These are phyloP conservation scores for Whalleya microplaca DNA, from an alignment of 2,329 filamentous ascomycete species.

Conservation along the genomic window DNA sequence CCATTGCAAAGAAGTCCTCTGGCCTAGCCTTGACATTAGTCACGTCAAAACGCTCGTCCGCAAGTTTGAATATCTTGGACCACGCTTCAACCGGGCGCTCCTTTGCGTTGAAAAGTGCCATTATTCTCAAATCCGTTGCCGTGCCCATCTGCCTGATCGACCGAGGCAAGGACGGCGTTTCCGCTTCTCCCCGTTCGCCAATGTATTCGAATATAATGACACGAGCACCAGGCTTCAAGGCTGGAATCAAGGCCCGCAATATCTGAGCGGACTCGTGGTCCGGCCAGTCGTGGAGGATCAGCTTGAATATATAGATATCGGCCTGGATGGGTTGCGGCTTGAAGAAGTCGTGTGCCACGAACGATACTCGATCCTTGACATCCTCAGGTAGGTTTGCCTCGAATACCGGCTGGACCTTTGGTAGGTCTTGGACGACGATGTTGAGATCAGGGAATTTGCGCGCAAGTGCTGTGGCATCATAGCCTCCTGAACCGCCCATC, in stretches of 20 bases:
- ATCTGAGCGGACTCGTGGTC: conserved; percentile 48
- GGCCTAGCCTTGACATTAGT: conserved; percentile 41
- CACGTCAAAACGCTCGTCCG: conserved; percentile 51
- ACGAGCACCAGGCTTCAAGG: conserved; percentile 47
- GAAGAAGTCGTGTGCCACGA: conserved; percentile 45
- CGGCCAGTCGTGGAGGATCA: conserved; percentile 61
- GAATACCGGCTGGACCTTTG: conserved; percentile 41
- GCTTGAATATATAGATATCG: conserved; percentile 56
- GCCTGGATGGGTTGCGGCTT: conserved; percentile 43
- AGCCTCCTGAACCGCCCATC: conserved; percentile 49
- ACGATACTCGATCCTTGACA: conserved; percentile 39
- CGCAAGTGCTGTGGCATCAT: conserved; percentile 46
- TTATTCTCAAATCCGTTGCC: conserved; percentile 53
- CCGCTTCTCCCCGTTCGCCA: conserved; percentile 38
- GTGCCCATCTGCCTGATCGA: conserved; percentile 45
- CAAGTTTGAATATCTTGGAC: conserved; percentile 47
- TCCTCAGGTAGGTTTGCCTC: conserved; percentile 40
- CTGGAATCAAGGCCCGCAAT: conserved; percentile 46
- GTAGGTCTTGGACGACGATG: conserved; percentile 51
- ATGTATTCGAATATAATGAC: conserved; percentile 45
- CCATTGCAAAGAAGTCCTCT: conserved; percentile 41
- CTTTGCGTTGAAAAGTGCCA: conserved; percentile 52
- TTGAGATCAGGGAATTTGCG: conserved; percentile 45
- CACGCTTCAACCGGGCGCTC: conserved; percentile 52
- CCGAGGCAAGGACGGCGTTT: conserved; percentile 35